Evolutionary conservation across 2,329 filamentous ascomycete genomes (phyloP), one percentile per base, ranked within the genome.

Genomic region (Talaromyces marneffei): DNA sequence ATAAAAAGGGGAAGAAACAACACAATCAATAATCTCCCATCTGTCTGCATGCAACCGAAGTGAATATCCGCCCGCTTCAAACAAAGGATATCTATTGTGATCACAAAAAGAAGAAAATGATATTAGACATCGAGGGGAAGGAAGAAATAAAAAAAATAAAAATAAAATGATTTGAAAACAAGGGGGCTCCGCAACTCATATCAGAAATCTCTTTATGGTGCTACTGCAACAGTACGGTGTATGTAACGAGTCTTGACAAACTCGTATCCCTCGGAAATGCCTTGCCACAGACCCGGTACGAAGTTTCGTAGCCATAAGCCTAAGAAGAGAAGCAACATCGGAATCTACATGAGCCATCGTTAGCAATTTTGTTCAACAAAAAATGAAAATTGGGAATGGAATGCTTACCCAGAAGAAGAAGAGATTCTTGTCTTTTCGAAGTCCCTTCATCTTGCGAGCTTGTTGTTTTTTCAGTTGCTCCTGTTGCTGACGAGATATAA

Each of bases 391-490:
- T 48, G 56, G 25, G 39, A 12, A 10, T 29, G 33, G 14, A 18
- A 31, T 48, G 72, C 79, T 73, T 74, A 82, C 80, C 80, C 80
- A 83, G 65, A 83, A 72, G 67, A 81, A 80, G 68, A 80, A 82
- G n/a, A 82, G 71, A 64, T 82, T 82, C 61, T 78, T 73, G 65
- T 83, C 80, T 61, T 75, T 80, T 57, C 72, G 73, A 23, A 82
- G 70, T 27, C 76, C 75, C 69, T 82, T 82, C 70, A 82, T 77
- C 58, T 77, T 77, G 54, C 72, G 74, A 33, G 77, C 77, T 65
- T 80, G 78, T 54, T 79, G 77, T 55, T 74, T 73, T 60, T 78
- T 71, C 25, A 81, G 72, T 63, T 79, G 75, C 63, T 79, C 77
- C 63, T 80, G 77, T 59, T 80, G 77, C 62, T 78, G 75, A 25